Base-by-base conservation (phyloP, 768 basidiomycete genomes). In the Infundibulicybe gibba region DNA sequence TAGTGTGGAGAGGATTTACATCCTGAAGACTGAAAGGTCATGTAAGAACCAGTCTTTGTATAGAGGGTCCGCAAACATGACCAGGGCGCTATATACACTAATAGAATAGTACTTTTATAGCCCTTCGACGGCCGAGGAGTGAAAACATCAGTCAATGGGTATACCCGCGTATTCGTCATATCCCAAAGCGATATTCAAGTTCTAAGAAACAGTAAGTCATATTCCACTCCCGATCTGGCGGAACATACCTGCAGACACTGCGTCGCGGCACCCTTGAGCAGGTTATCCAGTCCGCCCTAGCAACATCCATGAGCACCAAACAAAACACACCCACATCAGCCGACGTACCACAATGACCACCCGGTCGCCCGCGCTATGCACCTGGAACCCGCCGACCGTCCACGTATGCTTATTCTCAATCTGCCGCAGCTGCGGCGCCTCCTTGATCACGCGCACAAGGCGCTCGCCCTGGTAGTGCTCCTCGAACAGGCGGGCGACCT, bases 211-310 rank as follows among this genome's bases (percentile, higher is more conserved):
- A 25, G 25, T 25, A 8, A 25, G 25, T 25, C 25, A 25, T 25
- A 25, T 25, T 25, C 25, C 8, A 3, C 3, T 3, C 25, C 25
- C 8, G 8, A 25, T 25, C 25, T 25, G 25, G 8, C 25, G 25
- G 25, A 25, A 67, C 83, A 15, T 43, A 92, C 90, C 77, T 95
- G 94, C 51, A 99, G 62, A 64, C 95, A 97, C 65, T 99, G 97
- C n/a, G 95, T 98, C 14, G 97, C 97, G 42, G 97, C 97, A 6
- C 97, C 97, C 66, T 99, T 99, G 51, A 99, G 74, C 47, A 99
- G 69, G 69, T 99, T 99, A 62, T 99, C 97, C 58, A 99, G 68
- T 0, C 94, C 94, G 41, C 92, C 95, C 90, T 92, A 51, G 30
- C 3, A 35, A 40, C n/a, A 46, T 30, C 30, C 15, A 30, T 47